Base-by-base conservation (phyloP, 768 basidiomycete genomes). In the Tricholoma matsutake region DNA sequence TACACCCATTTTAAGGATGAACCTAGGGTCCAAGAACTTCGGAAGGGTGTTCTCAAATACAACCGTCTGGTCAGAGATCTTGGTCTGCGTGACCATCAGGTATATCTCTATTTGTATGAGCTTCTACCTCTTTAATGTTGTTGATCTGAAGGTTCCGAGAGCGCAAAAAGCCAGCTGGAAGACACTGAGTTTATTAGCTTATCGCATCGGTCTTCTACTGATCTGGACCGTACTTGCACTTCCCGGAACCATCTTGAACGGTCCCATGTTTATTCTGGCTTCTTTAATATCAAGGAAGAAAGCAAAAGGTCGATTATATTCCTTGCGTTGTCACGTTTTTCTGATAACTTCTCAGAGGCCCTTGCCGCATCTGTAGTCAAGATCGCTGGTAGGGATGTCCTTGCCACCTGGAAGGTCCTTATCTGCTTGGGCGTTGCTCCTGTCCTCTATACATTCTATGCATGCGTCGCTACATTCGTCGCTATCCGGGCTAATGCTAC, bases 381-480 rank as follows among this genome's bases (percentile, higher is more conserved):
- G 76, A 86, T 98, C 56, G 92, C 92, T 18, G 96, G 88, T n/a
- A 84, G 92, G 41, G 96, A 98, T 67, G 96, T 98, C n/a, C 79
- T 98, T 16, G 95, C 94, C 0, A 95, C 95, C 4, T 98, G 96
- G 96, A 98, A 98, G 73, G 87, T 98, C 34, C 82, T 98, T 31
- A 94, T 98, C 58, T 95, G 94, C 3, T 78, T 98, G 58, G 96
- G 88, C n/a, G 79, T 92, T 41, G 89, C 94, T 4, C 96, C 96
- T 9, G 78, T 96, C 6, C 76, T 98, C 37, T 98, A 96, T 77
- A 72, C 83, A 4, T 74, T 91, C 66, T 98, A 97, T 73, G 92
- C 93, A 29, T 75, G 89, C 68, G 71, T 94, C 29, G 92, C 94
- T 16, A 89, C 89, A 16, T 63, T 86, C 20, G 73, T 94, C 56